phyloP scores from a whole-genome alignment of 2,329 filamentous ascomycete species.

The Aureobasidium pullulans region DNA sequence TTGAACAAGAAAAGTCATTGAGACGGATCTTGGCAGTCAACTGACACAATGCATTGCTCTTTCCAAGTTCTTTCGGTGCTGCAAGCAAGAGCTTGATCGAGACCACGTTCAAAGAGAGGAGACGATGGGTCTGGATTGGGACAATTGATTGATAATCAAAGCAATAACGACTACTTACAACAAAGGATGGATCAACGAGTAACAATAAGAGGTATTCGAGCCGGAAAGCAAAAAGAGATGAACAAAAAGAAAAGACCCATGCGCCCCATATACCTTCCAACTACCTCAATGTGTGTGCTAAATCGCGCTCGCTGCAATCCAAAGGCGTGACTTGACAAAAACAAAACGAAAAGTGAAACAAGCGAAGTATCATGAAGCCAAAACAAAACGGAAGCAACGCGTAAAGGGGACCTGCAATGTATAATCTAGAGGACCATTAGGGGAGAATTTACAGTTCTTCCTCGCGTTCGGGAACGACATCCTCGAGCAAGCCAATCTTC shows the following conservation, averaged over 20 bases:
- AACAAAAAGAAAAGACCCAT: not conserved
- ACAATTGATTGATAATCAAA: not conserved
- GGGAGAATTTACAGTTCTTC: not conserved
- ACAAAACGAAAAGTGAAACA: not conserved
- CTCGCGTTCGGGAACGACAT: constrained; percentile 6
- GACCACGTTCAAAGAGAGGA: no score
- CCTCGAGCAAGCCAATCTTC: constrained; percentile 30
- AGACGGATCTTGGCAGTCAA: no score
- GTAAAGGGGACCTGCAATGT: not conserved
- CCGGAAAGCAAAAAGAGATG: not conserved
- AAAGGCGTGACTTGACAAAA: not conserved
- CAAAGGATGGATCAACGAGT: not conserved
- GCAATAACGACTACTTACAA: not conserved
- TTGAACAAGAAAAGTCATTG: no score
- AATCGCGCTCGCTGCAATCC: not conserved
- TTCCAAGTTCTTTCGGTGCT: no score
- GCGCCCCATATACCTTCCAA: not conserved
- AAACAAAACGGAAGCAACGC: not conserved
- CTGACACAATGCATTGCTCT: no score
- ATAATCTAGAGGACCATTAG: no score
- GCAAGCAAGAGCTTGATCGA: no score
- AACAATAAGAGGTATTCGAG: not conserved
- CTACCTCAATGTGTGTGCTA: not conserved
- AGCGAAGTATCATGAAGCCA: not conserved
- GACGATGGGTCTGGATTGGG: not conserved